phyloP scores from a whole-genome alignment of 805 yeast species.

The Candida oleophila region DNA sequence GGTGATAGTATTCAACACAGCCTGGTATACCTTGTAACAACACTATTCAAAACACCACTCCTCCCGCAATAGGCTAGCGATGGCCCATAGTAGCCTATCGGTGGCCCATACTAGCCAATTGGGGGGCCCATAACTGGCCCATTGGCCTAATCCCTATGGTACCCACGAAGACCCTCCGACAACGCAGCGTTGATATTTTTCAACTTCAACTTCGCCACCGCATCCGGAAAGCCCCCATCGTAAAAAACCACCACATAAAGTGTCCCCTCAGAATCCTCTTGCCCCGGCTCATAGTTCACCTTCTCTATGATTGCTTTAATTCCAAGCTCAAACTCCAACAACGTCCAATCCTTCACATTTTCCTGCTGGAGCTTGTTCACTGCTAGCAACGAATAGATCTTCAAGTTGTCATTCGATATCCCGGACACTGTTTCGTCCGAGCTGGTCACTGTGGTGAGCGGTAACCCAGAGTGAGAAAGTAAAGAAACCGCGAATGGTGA shows the following conservation, averaged over 20 bases:
- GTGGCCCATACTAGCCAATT: neutral
- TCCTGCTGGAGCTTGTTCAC: slow-evolving; percentile 24
- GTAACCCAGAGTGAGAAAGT: slow-evolving; percentile 36
- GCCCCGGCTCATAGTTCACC: slow-evolving; percentile 9
- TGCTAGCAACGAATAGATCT: slow-evolving; percentile 35
- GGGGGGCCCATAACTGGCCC: neutral
- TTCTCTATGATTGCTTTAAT: slow-evolving; percentile 5
- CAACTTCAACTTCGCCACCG: slow-evolving; percentile 34
- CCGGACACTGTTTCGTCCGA: slow-evolving; percentile 14
- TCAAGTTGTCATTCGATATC: slow-evolving; percentile 25
- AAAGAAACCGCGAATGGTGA: slow-evolving; percentile 33
- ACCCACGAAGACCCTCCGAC: slow-evolving; percentile 34
- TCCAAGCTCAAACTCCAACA: slow-evolving; percentile 4
- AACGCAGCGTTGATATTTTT: slow-evolving; percentile 31
- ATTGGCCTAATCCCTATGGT: slow-evolving; percentile 10
- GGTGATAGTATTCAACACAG: too few species aligned
- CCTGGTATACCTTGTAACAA: too few species aligned
- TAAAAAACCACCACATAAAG: slow-evolving; percentile 35
- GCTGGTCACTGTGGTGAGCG: slow-evolving; percentile 36
- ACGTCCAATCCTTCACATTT: slow-evolving; percentile 6
- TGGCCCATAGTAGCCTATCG: neutral
- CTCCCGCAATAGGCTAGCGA: too few species aligned
- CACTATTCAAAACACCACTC: too few species aligned
- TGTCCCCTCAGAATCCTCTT: slow-evolving; percentile 8
- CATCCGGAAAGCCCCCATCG: slow-evolving; percentile 22